These are phyloP conservation scores for Neofusicoccum sp. DNA, from an alignment of 2,329 filamentous ascomycete genomes.

Conservation along the genomic window DNA sequence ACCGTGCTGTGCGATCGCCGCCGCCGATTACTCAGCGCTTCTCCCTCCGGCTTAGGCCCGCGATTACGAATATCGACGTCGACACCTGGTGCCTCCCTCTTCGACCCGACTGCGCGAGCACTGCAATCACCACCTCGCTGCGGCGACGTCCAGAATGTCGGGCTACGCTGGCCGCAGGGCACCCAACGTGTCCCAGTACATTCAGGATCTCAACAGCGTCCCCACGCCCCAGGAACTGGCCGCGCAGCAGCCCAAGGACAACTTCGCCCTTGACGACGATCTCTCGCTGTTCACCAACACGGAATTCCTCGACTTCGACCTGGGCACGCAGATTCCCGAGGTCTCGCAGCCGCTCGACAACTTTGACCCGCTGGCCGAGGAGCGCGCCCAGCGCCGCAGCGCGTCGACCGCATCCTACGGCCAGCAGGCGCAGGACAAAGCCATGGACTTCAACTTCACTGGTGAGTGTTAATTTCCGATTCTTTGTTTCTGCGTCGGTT, in stretches of 20 bases:
- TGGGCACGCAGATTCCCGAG: conserved; percentile 28
- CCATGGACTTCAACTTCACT: conserved; percentile 39
- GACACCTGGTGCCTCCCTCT: not conserved
- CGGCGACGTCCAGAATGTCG: conserved; percentile 64
- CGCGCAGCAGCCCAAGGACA: conserved; percentile 27
- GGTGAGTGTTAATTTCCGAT: conserved; percentile 32
- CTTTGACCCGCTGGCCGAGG: conserved; percentile 33
- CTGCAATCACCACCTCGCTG: not conserved
- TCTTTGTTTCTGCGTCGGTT: conserved; percentile 20
- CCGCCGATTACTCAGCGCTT: conserved; percentile 20
- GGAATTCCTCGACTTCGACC: conserved; percentile 70
- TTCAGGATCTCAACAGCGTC: conserved; percentile 79
- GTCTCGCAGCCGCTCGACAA: conserved; percentile 27
- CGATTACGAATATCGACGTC: conserved; percentile 5
- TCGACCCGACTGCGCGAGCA: conserved; percentile 7
- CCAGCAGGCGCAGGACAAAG: conserved; percentile 21
- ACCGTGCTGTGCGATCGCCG: conserved; percentile 6
- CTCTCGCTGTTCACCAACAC: conserved; percentile 60
- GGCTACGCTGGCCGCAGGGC: conserved; percentile 75
- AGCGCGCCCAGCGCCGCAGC: conserved; percentile 25
- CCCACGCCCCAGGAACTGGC: conserved; percentile 44
- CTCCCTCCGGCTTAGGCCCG: conserved; percentile 15
- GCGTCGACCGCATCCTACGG: conserved; percentile 23
- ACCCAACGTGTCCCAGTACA: conserved; percentile 87
- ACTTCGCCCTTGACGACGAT: conserved; percentile 46